Base-by-base conservation (phyloP, 495 filamentous ascomycete genomes). In the Penicilliopsis zonata region DNA sequence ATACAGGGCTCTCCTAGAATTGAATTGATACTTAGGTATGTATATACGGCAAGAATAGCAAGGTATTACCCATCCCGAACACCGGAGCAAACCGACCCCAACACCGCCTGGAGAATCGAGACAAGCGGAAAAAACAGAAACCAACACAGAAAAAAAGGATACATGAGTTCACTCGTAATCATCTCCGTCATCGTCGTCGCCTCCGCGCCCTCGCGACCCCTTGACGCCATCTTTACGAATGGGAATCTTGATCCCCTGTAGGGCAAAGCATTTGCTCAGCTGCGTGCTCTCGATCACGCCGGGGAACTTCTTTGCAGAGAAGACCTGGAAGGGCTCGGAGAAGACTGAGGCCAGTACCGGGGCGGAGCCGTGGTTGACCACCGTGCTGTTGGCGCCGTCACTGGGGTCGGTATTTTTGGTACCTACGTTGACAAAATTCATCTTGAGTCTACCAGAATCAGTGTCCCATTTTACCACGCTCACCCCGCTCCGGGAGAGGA, bases 201-300 rank as follows among this genome's bases (percentile, higher is more conserved):
- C 72, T 31, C 67, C 65, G 27, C 71, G 63, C 29, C 76, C 72
- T 31, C 65, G 71, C 9, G 67, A 50, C 2, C 67, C 67, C 38
- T 79, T 75, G 10, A 73, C 63, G 2, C 80, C 80, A 42, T 93
- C 86, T 57, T 94, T 94, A 6, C 86, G 65, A 26, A 94, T 94
- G 0, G 86, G 86, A 12, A 94, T 93, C 57, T 94, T 94, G 56
- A 93, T 88, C n/a, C 90, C 90, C 44, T 98, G 90, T 6, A 75
- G 68, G 8, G 90, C 90, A 57, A 98, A 98, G 44, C 75, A 80
- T 52, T 92, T 94, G 67, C 86, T 94, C 13, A 98, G 59, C n/a
- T 70, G 55, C 2, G 90, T 98, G 51, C 81, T 88, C 50, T 95
- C 88, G 41, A 93, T 92, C 1, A 98, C 90, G 36, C 90, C 90